Conservation (phyloP, 2,329 filamentous ascomycete species). For the Penicillium polonicum region DNA sequence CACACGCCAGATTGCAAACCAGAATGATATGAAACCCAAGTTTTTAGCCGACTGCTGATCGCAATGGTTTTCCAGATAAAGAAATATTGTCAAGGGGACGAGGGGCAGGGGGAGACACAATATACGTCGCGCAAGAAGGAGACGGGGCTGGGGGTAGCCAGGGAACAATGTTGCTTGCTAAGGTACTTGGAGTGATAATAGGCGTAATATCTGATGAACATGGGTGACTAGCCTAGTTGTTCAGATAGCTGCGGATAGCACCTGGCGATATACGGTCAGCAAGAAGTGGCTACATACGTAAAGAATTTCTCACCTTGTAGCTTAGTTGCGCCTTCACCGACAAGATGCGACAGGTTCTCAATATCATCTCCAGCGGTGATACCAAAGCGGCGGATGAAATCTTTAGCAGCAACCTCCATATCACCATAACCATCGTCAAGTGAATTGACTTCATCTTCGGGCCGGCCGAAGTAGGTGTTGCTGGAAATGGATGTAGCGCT, state of each 20-base stretch:
- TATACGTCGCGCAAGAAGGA: conserved; percentile 17
- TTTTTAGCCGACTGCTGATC: conserved; percentile 9
- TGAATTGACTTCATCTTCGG: conserved; percentile 70
- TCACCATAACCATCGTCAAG: conserved; percentile 80
- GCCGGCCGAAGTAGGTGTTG: conserved; percentile 94
- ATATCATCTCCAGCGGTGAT: conserved; percentile 94
- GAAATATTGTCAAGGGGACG: conserved; percentile 3
- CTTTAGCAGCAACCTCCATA: conserved; percentile 88
- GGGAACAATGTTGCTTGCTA: conserved; percentile 24
- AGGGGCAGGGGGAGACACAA: conserved; percentile 5
- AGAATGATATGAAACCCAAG: conserved; percentile 12
- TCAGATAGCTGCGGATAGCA: conserved; percentile 51
- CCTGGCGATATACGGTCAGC: conserved; percentile 29
- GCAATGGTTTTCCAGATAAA: conserved; percentile 7
- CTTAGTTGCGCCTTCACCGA: conserved; percentile 81
- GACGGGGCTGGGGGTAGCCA: conserved; percentile 9
- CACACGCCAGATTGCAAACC: conserved; percentile 12
- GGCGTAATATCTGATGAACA: conserved; percentile 9
- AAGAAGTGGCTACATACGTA: not conserved
- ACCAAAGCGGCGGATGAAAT: conserved; percentile 92
- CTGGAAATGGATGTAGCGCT: conserved; percentile 89
- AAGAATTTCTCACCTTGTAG: conserved; percentile 63
- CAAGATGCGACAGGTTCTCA: conserved; percentile 78
- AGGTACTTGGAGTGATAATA: conserved; percentile 18
- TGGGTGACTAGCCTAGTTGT: conserved; percentile 39